These are phyloP conservation scores for Saccharomycopsis olivae DNA, from an alignment of 805 yeast species.

Conservation along the genomic window DNA sequence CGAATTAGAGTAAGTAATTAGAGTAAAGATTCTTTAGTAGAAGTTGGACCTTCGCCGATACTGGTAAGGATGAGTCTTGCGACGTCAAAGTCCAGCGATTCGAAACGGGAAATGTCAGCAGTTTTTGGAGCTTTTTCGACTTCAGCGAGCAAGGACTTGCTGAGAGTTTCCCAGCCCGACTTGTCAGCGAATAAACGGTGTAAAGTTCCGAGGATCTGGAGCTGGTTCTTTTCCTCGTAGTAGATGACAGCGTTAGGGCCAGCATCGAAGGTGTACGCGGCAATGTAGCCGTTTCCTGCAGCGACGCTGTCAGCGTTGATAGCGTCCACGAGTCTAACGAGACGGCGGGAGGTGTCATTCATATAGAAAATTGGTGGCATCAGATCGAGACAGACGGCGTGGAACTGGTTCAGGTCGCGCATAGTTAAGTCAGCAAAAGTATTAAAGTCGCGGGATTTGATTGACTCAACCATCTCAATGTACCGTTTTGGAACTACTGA, in stretches of 20 bases:
- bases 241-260: slow-evolving; percentile 98
- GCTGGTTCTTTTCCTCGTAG: slow-evolving; percentile 68
- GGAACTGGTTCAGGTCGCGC: slow-evolving; percentile 96
- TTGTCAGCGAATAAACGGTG: slow-evolving; percentile 47
- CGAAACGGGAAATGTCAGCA: slow-evolving; percentile 29
- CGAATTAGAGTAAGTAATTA: background rate
- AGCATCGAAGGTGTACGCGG: slow-evolving; percentile 97
- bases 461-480: slow-evolving; percentile 70
- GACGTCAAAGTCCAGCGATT: slow-evolving; percentile 31
- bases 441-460: slow-evolving; percentile 61
- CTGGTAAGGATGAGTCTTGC: slow-evolving; percentile 74
- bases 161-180: slow-evolving; percentile 51
- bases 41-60: slow-evolving; percentile 83
- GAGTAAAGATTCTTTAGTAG: slow-evolving; percentile 44
- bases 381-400: slow-evolving; percentile 94
- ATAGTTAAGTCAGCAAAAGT: slow-evolving; percentile 84
- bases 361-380: slow-evolving; percentile 91
- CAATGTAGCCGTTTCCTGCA: slow-evolving; percentile 46
- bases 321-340: slow-evolving; percentile 57
- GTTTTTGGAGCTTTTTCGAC: slow-evolving; percentile 22
- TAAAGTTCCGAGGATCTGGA: slow-evolving; percentile 60
- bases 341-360: slow-evolving; percentile 80
- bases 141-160: slow-evolving; percentile 20
- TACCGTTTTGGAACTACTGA: slow-evolving; percentile 84
- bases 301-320: slow-evolving; percentile 42